These are phyloP conservation scores for Sicyos baderoa DNA, from an alignment of 306 rosid species.

Conservation along the genomic window DNA sequence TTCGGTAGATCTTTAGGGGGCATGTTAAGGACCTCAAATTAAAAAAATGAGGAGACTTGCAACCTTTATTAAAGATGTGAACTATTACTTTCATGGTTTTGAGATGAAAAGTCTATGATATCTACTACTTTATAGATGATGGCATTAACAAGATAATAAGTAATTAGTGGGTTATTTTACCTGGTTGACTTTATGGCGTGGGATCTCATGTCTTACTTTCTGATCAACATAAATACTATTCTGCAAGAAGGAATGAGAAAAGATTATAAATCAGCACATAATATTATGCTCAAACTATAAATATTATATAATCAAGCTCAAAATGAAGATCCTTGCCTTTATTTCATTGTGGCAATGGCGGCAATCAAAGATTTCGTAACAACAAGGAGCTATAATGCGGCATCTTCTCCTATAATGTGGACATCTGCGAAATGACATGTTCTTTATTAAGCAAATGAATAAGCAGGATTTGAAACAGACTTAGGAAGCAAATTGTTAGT, in stretches of 20 bases:
- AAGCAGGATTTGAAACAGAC: neutral
- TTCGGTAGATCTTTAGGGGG: no score
- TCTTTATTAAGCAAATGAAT: neutral
- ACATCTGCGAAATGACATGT: constrained; percentile 39
- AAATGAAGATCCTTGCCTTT: constrained; percentile 37
- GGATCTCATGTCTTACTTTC: constrained; percentile 65
- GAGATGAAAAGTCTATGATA: no score
- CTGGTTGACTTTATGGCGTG: constrained; percentile 61
- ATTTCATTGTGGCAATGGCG: constrained; percentile 75
- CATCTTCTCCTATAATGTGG: constrained; percentile 66
- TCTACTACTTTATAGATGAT: no score
- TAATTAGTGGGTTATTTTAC: constrained; percentile 19
- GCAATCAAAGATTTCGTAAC: constrained; percentile 70
- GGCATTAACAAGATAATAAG: no score
- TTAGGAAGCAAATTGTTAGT: neutral
- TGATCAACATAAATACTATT: constrained; percentile 50
- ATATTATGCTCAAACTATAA: neutral
- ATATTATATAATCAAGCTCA: neutral
- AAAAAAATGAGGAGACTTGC: no score
- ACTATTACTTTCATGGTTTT: no score
- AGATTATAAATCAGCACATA: neutral
- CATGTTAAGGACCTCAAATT: no score
- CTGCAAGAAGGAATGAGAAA: constrained; percentile 29
- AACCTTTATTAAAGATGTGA: no score
- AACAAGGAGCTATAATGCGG: constrained; percentile 75